Conservation (phyloP, 108 stramenopile genomes). For the Nannochloropsis gaditana region DNA sequence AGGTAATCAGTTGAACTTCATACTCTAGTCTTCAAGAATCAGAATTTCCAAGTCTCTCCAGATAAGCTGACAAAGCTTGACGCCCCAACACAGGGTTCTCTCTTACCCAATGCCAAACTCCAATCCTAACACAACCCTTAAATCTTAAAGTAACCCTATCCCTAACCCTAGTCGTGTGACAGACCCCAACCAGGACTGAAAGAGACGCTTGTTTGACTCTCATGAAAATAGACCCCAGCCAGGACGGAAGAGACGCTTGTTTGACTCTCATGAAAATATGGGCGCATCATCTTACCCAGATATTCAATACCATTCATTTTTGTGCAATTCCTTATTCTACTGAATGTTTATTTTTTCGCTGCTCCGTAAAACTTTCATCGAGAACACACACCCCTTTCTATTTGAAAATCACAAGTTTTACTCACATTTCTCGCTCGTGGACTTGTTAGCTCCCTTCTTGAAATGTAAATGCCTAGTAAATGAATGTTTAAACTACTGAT, state of each 20-base stretch:
- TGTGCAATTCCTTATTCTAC: not conserved
- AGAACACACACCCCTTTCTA: not conserved
- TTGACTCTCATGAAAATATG: no score
- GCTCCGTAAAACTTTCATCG: not conserved
- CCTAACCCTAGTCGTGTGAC: slow-evolving; percentile 24
- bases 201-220: no score
- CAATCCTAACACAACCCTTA: slow-evolving; percentile 30
- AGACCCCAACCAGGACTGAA: slow-evolving; percentile 34
- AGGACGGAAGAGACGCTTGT: not conserved
- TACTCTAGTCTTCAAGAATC: not conserved
- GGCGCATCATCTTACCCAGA: not conserved
- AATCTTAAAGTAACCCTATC: slow-evolving; percentile 40
- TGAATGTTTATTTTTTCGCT: not conserved
- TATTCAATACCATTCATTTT: not conserved
- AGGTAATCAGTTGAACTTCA: no score
- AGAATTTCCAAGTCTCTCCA: not conserved
- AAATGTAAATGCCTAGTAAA: not conserved
- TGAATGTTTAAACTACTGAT: not conserved
- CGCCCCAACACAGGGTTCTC: not conserved
- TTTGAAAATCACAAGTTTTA: not conserved
- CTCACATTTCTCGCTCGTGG: not conserved
- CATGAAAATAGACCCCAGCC: slow-evolving; percentile 30
- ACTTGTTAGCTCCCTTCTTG: not conserved
- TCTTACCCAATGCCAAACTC: not conserved
- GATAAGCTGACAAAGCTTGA: not conserved